These are phyloP conservation scores for Pichia exigua DNA, from an alignment of 805 yeast genomes.

Conservation along the genomic window DNA sequence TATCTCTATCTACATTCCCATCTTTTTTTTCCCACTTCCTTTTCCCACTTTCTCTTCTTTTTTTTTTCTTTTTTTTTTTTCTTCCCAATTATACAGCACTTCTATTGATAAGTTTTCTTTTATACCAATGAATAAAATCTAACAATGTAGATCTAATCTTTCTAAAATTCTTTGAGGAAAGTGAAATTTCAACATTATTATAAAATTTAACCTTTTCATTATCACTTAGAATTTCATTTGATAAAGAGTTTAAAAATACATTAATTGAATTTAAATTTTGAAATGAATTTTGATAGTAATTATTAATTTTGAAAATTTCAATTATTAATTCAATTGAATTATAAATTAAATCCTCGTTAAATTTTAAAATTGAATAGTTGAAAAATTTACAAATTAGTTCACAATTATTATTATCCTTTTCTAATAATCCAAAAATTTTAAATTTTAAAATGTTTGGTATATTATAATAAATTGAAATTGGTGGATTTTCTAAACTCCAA, in stretches of 20 bases:
- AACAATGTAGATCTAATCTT: slow-evolving; percentile 63
- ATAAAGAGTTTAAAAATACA: slow-evolving; percentile 45
- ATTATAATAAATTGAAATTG: slow-evolving; percentile 58
- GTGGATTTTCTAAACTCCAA: slow-evolving; percentile 80
- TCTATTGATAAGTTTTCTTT: slow-evolving; percentile 56
- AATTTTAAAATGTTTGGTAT: slow-evolving; percentile 44
- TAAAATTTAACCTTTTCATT: slow-evolving; percentile 63
- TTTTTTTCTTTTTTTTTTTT: background rate
- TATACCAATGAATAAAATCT: slow-evolving; percentile 79
- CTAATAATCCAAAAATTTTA: slow-evolving; percentile 31
- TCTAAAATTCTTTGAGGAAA: slow-evolving; percentile 62
- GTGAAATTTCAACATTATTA: slow-evolving; percentile 47
- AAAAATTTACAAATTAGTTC: slow-evolving; percentile 48
- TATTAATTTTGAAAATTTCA: slow-evolving; percentile 47
- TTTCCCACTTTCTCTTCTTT: too few species aligned
- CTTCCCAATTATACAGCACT: background rate
- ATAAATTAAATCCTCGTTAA: slow-evolving; percentile 58
- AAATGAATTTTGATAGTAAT: slow-evolving; percentile 37
- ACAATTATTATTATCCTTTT: slow-evolving; percentile 48
- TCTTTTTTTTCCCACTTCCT: too few species aligned
- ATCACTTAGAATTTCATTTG: slow-evolving; percentile 52
- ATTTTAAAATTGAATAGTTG: slow-evolving; percentile 61
- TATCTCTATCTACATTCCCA: too few species aligned
- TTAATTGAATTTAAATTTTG: slow-evolving; percentile 52
- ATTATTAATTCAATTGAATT: slow-evolving; percentile 72